Base-by-base conservation (phyloP, 306 rosid species). In the Vigna nakashimae region DNA sequence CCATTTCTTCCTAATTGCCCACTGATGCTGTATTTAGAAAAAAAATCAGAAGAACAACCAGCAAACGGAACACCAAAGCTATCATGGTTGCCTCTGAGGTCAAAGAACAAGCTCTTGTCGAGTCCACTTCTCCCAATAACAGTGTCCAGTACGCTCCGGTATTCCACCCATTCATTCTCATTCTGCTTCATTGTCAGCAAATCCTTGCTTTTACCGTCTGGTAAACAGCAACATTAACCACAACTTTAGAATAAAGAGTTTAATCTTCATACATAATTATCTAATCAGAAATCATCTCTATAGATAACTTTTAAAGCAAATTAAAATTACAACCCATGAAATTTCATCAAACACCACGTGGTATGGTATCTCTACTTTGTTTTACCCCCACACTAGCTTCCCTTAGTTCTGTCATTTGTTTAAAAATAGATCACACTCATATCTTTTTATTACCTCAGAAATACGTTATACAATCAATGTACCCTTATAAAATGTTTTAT, bases 201-300 rank as follows among this genome's bases (percentile, higher is more conserved):
- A 75, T 92, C 98, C 85, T 92, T 86, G 89, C 98, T 92, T 71
- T 95, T 92, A 22, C 97, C 98, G 79, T 95, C 98, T 94, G 84
- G 49, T 45, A 71, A 42, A 45, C 28, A 26, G 28, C 28, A 26
- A 26, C 28, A 26, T 26, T 26, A 42, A 45, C 49, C 11, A 13
- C 14, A 43, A 69, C 15, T 43, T 7, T 12, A 38, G 15, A 75
- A 64, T 48, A 36, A 16, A 63, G 66, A 59, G 24, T 62, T 62
- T 16, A 34, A 62, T 62, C 2, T 34, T 28, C 24, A 62, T 15
- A 32, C 67, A 14, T 18, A 0, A 0, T 32, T 4, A 60, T 30
- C 68, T 34, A 62, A 62, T 32, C 3, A 62, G 3, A 62, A 62
- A 62, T 10, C 6, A 34, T 22, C 45, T 62, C 46, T 62, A 62